phyloP scores from a whole-genome alignment of 2,329 filamentous ascomycete genomes.

The Aureobasidium uvarum region DNA sequence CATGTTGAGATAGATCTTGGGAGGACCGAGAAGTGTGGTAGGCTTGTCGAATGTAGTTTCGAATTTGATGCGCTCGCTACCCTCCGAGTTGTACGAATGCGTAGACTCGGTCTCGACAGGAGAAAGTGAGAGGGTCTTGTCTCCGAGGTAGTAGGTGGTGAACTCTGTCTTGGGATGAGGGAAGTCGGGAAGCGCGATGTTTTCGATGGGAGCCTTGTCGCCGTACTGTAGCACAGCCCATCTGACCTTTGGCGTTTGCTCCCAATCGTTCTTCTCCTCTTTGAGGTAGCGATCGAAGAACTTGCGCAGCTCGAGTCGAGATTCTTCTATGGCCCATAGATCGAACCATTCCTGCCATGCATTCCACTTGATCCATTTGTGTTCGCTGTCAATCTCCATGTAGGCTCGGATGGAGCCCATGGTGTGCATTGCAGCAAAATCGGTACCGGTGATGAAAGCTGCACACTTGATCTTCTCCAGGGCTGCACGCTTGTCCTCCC shows the following conservation, averaged over 20 bases:
- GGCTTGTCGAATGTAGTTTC: slow-evolving; percentile 42
- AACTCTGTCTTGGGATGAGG: slow-evolving; percentile 24
- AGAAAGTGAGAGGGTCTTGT: slow-evolving; percentile 23
- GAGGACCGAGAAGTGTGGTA: slow-evolving; percentile 45
- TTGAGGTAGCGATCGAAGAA: slow-evolving; percentile 53
- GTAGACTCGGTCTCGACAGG: slow-evolving; percentile 18
- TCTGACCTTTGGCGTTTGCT: slow-evolving; percentile 48
- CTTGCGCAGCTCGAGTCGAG: slow-evolving; percentile 41
- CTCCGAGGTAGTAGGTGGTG: slow-evolving; percentile 24
- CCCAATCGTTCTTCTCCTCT: slow-evolving; percentile 48
- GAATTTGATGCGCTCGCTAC: slow-evolving; percentile 36
- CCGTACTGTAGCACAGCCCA: slow-evolving; percentile 44
- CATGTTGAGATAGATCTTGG: slow-evolving; percentile 46
- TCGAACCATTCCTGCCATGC: slow-evolving; percentile 50
- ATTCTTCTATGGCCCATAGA: slow-evolving; percentile 40
- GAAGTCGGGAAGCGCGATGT: slow-evolving; percentile 39
- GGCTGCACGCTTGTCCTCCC: slow-evolving; percentile 33
- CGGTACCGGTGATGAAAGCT: slow-evolving; percentile 32
- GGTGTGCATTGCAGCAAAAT: slow-evolving; percentile 31
- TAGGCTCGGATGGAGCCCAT: slow-evolving; percentile 39
- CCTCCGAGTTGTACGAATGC: slow-evolving; percentile 39
- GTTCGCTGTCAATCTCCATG: slow-evolving; percentile 39
- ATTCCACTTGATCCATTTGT: slow-evolving; percentile 49
- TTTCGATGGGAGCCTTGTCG: slow-evolving; percentile 37
- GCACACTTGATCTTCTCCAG: slow-evolving; percentile 34